A percentile compares a stretch with the other conserved stretches of the same genome.
Evolutionary conservation across 2,329 filamentous ascomycete species (phyloP).

Genomic region (Apiospora phragmitis): DNA sequence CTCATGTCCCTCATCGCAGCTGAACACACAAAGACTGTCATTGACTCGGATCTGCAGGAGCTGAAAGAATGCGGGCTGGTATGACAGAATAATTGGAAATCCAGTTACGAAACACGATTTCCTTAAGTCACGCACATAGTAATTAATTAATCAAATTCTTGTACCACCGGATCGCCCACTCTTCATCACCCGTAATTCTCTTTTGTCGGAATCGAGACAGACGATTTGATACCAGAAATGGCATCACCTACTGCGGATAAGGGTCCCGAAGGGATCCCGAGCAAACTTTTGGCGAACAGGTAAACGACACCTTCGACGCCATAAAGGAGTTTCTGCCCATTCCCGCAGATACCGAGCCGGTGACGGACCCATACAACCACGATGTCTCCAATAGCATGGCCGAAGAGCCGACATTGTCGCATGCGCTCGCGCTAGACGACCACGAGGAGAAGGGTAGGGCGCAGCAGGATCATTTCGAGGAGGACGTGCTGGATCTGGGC

Average conservation of each 20-base stretch:
- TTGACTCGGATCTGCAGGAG: not conserved
- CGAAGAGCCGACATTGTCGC: slow-evolving; percentile 38
- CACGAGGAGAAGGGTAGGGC: slow-evolving; percentile 45
- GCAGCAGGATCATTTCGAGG: slow-evolving; percentile 47
- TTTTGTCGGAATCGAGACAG: not conserved
- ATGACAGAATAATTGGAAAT: not conserved
- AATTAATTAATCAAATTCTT: not conserved
- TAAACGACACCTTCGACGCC: not conserved
- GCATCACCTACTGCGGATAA: not conserved
- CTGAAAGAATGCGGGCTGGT: not conserved
- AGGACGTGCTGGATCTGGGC: slow-evolving; percentile 62
- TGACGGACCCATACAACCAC: slow-evolving; percentile 27
- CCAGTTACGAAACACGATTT: not conserved
- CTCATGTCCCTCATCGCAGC: not conserved
- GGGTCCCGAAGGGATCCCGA: not conserved
- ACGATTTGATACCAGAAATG: not conserved
- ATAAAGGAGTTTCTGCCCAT: slow-evolving; percentile 35
- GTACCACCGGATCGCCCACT: no score
- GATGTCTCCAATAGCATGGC: slow-evolving; percentile 22
- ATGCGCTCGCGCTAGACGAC: slow-evolving; percentile 43
- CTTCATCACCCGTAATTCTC: not conserved
- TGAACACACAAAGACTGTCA: not conserved
- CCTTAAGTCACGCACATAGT: not conserved
- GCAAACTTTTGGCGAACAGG: not conserved
- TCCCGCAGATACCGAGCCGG: slow-evolving; percentile 30